Conservation (phyloP, 805 yeast genomes). For the Martiniozyma abietophila region DNA sequence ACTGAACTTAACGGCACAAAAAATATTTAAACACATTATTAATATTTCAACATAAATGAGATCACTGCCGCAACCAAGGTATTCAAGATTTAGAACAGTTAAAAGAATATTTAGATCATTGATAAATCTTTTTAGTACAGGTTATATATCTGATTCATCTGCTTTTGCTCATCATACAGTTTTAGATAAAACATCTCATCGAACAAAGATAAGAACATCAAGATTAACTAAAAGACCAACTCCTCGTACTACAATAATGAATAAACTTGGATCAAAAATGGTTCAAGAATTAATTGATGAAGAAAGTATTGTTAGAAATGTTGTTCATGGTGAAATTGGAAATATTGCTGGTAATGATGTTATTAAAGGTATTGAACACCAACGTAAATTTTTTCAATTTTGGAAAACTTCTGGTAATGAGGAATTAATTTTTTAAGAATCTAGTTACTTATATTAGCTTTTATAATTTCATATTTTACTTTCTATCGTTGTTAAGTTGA, state of each 20-base stretch:
- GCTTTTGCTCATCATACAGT: slow-evolving; percentile 20
- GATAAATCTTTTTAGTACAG: slow-evolving; percentile 24
- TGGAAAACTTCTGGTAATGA: background rate
- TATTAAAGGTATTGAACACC: slow-evolving; percentile 2
- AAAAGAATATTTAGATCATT: slow-evolving; percentile 26
- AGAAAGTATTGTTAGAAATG: slow-evolving; percentile 10
- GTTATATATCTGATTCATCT: slow-evolving; percentile 27
- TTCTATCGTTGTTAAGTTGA: too few relatives aligned
- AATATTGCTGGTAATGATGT: slow-evolving; percentile 1
- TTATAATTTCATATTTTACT: too few relatives aligned
- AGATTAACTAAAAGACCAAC: slow-evolving; percentile 25
- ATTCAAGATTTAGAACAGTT: slow-evolving; percentile 25
- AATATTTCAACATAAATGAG: slow-evolving; percentile 20
- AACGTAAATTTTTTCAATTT: background rate
- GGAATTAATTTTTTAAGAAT: background rate
- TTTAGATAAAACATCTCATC: slow-evolving; percentile 16
- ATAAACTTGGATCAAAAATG: slow-evolving; percentile 16
- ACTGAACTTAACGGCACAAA: too few relatives aligned
- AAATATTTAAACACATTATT: too few relatives aligned
- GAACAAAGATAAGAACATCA: slow-evolving; percentile 25
- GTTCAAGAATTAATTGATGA: slow-evolving; percentile 19
- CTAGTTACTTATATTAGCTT: background rate
- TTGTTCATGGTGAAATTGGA: slow-evolving; percentile 5
- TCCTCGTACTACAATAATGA: slow-evolving; percentile 19
- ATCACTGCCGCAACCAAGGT: slow-evolving; percentile 30